Conservation (phyloP, 2,329 filamentous ascomycete species). For the Aureobasidium melanogenum region DNA sequence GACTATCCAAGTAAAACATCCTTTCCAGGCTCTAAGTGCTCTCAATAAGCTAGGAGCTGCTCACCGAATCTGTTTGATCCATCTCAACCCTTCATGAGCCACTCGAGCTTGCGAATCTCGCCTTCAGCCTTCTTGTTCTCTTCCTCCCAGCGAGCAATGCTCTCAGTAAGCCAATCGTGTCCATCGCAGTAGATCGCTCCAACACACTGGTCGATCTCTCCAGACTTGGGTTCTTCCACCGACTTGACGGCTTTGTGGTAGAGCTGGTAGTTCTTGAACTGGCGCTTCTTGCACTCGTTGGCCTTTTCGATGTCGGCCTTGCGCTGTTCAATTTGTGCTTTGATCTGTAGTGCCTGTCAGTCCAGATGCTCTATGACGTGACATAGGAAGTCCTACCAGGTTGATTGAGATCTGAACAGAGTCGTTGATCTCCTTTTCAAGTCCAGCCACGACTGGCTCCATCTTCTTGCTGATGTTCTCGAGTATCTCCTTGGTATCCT, state of each 20-base stretch:
- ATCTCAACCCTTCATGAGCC: neutral
- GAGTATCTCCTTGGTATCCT: neutral
- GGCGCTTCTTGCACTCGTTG: neutral
- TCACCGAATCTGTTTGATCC: neutral
- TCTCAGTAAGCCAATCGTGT: neutral
- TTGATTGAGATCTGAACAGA: neutral
- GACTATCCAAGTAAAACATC: neutral
- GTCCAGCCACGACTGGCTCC: neutral
- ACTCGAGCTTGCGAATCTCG: conserved; percentile 1
- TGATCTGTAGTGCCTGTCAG: neutral
- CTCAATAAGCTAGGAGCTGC: neutral
- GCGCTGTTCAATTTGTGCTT: neutral
- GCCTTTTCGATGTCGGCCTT: neutral
- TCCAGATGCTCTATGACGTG: too few relatives aligned
- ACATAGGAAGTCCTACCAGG: neutral
- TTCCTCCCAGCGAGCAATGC: neutral
- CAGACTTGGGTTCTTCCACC: neutral
- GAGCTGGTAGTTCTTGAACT: neutral
- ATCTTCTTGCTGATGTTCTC: neutral
- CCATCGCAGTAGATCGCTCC: neutral
- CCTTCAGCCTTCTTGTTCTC: neutral
- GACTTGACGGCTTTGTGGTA: neutral
- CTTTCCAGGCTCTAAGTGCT: neutral
- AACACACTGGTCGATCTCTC: neutral
- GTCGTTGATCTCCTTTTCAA: neutral